These are phyloP conservation scores for Melaleuca quinquenervia DNA, from an alignment of 345 rosid species.

Conservation along the genomic window DNA sequence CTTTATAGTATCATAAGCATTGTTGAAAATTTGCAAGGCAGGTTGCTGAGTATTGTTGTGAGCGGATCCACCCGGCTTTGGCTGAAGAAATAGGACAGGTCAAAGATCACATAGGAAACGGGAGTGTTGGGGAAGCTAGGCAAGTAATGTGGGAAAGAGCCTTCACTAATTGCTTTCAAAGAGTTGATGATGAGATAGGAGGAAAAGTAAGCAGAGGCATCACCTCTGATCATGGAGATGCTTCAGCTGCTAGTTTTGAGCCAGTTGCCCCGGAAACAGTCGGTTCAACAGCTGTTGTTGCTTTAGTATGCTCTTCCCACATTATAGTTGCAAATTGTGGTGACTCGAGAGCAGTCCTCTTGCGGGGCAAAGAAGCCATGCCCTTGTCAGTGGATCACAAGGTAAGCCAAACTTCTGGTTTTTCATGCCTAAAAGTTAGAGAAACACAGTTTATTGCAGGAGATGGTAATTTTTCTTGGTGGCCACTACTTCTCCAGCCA, in stretches of 20 bases:
- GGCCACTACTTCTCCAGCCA: constrained; percentile 33
- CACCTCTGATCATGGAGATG: constrained; percentile 13
- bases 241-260: constrained; percentile 20
- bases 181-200: constrained; percentile 71
- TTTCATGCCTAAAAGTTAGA: not conserved
- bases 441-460: not conserved
- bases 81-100: constrained; percentile 52
- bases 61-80: constrained; percentile 62
- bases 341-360: constrained; percentile 85
- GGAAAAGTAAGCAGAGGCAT: constrained; percentile 32
- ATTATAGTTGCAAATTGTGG: constrained; percentile 87
- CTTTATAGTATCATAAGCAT: constrained; percentile 8
- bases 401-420: constrained; percentile 21
- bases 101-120: constrained; percentile 29
- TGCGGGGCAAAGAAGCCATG: constrained; percentile 76
- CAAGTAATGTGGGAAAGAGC: constrained; percentile 66
- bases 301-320: constrained; percentile 82
- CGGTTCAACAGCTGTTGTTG: constrained; percentile 95
- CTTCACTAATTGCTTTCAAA: constrained; percentile 60
- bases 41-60: constrained; percentile 90
- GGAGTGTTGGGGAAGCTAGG: constrained; percentile 26
- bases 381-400: constrained; percentile 84
- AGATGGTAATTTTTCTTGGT: not conserved
- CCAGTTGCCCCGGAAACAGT: constrained; percentile 83
- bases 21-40: constrained; percentile 16